Evolutionary conservation across 345 rosid species (phyloP).

Genomic region (Acer negundo): DNA sequence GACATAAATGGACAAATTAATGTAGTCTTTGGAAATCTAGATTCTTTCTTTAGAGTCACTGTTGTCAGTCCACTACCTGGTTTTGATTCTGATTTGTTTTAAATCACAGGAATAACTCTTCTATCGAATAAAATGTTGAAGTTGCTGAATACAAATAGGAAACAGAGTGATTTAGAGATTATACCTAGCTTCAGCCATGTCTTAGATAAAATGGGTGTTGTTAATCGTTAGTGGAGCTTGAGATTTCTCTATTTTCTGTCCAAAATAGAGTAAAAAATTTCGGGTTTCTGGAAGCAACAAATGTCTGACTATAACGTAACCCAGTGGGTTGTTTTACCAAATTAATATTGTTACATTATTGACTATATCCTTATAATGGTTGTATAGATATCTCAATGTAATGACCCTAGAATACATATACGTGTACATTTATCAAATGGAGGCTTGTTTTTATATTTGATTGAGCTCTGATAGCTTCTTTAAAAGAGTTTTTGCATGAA

Average conservation of each 20-base stretch:
- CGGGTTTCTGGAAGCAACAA: not conserved
- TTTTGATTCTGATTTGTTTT: no score
- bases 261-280: no score
- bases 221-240: no score
- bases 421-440: not conserved
- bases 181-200: not conserved
- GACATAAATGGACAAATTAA: not conserved
- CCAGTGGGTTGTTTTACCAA: not conserved
- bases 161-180: no score
- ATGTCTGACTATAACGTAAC: not conserved
- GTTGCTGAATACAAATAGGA: no score
- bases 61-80: not conserved
- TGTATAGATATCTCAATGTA: not conserved
- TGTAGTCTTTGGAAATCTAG: not conserved
- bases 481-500: not conserved
- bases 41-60: not conserved
- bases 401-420: not conserved
- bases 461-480: slow-evolving; percentile 1
- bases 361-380: not conserved
- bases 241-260: no score
- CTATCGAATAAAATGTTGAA: no score
- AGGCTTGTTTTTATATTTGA: slow-evolving; percentile 12
- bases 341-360: not conserved
- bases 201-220: not conserved
- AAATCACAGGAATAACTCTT: no score